Evolutionary conservation across 2,329 filamentous ascomycete genomes (phyloP).

Genomic region (Cladosporium sp.): DNA sequence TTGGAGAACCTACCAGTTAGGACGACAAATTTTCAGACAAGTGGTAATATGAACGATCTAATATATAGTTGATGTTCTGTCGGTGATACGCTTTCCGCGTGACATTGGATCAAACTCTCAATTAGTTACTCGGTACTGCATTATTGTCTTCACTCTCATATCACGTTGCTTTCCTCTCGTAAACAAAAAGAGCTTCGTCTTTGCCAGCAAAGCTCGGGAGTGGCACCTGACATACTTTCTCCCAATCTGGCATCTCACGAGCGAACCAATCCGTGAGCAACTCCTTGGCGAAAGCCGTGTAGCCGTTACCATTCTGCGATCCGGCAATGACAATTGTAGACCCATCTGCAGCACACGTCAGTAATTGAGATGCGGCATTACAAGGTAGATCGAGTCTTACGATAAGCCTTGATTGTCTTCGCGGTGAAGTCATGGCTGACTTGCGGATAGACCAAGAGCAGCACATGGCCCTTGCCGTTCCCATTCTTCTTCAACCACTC

Average conservation of each 20-base stretch:
- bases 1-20: no score
- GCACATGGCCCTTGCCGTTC: constrained; percentile 50
- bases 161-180: constrained; percentile 31
- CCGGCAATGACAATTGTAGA: constrained; percentile 65
- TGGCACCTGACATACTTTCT: constrained; percentile 56
- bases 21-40: no score
- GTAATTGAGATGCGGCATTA: neutral
- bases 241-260: constrained; percentile 50
- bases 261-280: constrained; percentile 63
- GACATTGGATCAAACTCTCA: no score
- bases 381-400: constrained; percentile 18
- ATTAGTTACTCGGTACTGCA: no score
- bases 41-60: no score
- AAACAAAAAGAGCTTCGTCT: constrained; percentile 68
- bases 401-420: constrained; percentile 54
- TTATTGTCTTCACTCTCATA: neutral
- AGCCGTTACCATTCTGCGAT: constrained; percentile 68
- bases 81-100: no score
- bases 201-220: constrained; percentile 71
- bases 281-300: constrained; percentile 60
- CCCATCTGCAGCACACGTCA: constrained; percentile 32
- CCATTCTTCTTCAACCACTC: constrained; percentile 49
- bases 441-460: constrained; percentile 68
- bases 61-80: no score
- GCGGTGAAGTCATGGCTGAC: constrained; percentile 62